Evolutionary conservation across 2,329 filamentous ascomycete genomes (phyloP).

Genomic region (Geosmithia morbida): DNA sequence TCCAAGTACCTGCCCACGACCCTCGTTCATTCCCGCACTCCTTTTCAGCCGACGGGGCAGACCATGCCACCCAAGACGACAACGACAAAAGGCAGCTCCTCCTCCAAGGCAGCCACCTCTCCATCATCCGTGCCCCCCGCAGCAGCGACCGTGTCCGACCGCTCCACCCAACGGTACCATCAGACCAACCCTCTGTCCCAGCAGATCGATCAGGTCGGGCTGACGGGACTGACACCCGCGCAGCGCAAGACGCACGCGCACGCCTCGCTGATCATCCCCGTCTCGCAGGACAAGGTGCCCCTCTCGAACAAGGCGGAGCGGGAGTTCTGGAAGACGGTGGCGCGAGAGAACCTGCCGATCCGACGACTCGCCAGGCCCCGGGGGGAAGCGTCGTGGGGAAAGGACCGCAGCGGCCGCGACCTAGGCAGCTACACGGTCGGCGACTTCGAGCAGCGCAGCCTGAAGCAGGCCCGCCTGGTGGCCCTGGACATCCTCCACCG

Average conservation of each 20-base stretch:
- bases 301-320: constrained; percentile 33
- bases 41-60: neutral
- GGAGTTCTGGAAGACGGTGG: constrained; percentile 42
- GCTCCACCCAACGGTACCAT: constrained; percentile 30
- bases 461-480: constrained; percentile 26
- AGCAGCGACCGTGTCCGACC: constrained; percentile 30
- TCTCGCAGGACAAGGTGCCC: constrained; percentile 17
- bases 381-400: constrained; percentile 26
- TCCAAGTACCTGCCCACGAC: no score
- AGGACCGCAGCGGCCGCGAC: constrained; percentile 32
- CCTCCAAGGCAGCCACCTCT: constrained; percentile 11
- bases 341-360: constrained; percentile 34
- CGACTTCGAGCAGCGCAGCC: constrained; percentile 26
- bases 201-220: constrained; percentile 26
- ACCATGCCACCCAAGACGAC: constrained; percentile 20
- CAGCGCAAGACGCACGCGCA: constrained; percentile 35
- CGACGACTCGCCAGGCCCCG: constrained; percentile 20
- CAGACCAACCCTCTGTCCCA: constrained; percentile 34
- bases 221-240: constrained; percentile 27
- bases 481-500: constrained; percentile 27
- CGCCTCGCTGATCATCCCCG: constrained; percentile 27
- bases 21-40: no score
- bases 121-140: neutral
- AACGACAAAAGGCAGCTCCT: constrained; percentile 17
- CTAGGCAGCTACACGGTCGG: constrained; percentile 30